Percentiles rank a stretch among this genome's conserved stretches.
Evolutionary conservation across 257 asterid species (phyloP).

Genomic region (Euphrasia confusa): DNA sequence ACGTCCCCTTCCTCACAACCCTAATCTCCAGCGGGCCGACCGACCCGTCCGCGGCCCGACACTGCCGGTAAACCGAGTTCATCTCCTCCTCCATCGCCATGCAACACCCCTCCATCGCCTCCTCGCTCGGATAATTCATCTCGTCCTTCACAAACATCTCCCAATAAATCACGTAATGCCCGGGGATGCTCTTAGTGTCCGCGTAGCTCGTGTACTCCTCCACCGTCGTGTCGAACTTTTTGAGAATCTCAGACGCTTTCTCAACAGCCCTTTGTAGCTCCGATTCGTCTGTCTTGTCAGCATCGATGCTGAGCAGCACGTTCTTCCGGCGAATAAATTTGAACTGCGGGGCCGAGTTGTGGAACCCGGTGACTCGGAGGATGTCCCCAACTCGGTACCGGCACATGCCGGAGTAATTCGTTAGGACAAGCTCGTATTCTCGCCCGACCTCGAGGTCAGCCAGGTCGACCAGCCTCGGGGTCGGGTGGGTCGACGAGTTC

Average conservation of each 20-base stretch:
- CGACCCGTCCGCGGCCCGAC: slow-evolving; percentile 40
- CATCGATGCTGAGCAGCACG: slow-evolving; percentile 38
- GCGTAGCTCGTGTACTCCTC: slow-evolving; percentile 37
- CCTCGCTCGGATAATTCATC: slow-evolving; percentile 16
- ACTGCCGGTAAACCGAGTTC: slow-evolving; percentile 40
- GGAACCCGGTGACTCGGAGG: slow-evolving; percentile 36
- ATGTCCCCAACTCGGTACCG: slow-evolving; percentile 45
- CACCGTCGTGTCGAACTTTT: slow-evolving; percentile 18
- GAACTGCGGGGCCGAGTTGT: slow-evolving; percentile 41
- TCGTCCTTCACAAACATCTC: slow-evolving; percentile 25
- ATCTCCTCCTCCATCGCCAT: slow-evolving; percentile 35
- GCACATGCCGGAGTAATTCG: slow-evolving; percentile 32
- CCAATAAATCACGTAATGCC: slow-evolving; percentile 41
- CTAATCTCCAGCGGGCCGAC: slow-evolving; percentile 38
- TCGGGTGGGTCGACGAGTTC: slow-evolving; percentile 11
- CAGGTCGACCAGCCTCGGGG: slow-evolving; percentile 27
- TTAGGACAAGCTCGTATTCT: slow-evolving; percentile 33
- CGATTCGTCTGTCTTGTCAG: slow-evolving; percentile 40
- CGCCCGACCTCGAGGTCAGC: slow-evolving; percentile 28
- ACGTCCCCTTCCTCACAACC: slow-evolving; percentile 37
- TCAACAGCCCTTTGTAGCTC: slow-evolving; percentile 38
- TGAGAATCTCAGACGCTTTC: slow-evolving; percentile 24
- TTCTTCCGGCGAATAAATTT: slow-evolving; percentile 37
- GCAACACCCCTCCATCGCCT: slow-evolving; percentile 33
- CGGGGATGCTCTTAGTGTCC: slow-evolving; percentile 32